A percentile compares a stretch with the other conserved stretches of the same genome.
These are phyloP conservation scores for Cucurbita maxima DNA, from an alignment of 306 rosid genomes.

Conservation along the genomic window DNA sequence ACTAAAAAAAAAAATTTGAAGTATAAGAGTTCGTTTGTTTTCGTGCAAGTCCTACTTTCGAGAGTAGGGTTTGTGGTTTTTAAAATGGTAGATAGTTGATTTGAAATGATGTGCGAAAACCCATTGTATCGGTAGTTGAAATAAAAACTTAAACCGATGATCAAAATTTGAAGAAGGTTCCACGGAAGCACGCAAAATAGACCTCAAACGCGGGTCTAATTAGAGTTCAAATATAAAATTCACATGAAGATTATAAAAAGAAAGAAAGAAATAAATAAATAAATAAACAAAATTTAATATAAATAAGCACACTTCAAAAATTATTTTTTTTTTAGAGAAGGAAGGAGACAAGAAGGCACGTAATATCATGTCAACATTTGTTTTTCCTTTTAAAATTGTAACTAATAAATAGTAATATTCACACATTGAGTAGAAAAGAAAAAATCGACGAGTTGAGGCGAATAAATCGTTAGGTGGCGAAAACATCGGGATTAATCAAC, in stretches of 20 bases:
- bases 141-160: no score
- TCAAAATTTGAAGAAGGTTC: no score
- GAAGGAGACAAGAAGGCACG: not conserved
- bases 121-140: no score
- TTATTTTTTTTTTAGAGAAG: not conserved
- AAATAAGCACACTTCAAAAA: not conserved
- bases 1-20: no score
- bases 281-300: not conserved
- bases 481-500: not conserved
- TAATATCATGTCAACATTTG: not conserved
- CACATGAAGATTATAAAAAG: not conserved
- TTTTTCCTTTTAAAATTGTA: not conserved
- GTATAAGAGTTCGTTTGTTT: no score
- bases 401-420: not conserved
- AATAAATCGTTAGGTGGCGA: slow-evolving; percentile 7
- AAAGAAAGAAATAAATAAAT: no score
- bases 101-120: no score
- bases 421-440: not conserved
- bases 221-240: not conserved
- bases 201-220: not conserved
- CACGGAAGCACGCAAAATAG: no score
- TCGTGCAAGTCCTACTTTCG: no score
- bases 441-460: not conserved
- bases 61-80: no score
- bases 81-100: no score